These are phyloP conservation scores for Sphaerostilbella broomeana DNA, from an alignment of 2,329 filamentous ascomycete genomes.

Conservation along the genomic window DNA sequence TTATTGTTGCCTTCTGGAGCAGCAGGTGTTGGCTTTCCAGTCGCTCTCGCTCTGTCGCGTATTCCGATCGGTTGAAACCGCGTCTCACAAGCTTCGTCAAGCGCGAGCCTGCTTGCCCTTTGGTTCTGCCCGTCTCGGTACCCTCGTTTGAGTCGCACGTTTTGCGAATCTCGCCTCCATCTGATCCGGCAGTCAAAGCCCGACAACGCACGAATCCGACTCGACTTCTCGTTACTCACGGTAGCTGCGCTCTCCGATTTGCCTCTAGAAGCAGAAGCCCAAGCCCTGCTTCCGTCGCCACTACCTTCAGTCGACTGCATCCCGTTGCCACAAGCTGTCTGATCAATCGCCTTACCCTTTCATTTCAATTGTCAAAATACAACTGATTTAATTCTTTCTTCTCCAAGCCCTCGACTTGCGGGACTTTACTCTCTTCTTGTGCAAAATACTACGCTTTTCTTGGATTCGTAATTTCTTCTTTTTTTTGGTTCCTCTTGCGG, in stretches of 20 bases:
- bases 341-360: background rate
- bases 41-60: background rate
- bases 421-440: slow-evolving; percentile 13
- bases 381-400: slow-evolving; percentile 5
- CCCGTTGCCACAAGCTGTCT: background rate
- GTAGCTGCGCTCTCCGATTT: slow-evolving; percentile 1
- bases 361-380: slow-evolving; percentile 3
- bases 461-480: slow-evolving; percentile 12
- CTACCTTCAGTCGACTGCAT: slow-evolving; percentile 8
- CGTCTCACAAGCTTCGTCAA: too few species aligned
- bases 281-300: slow-evolving; percentile 4
- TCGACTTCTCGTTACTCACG: background rate
- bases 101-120: background rate
- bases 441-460: slow-evolving; percentile 15
- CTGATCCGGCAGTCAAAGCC: background rate
- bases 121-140: too few species aligned
- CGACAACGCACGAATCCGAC: background rate
- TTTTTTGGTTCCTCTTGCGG: slow-evolving; percentile 11
- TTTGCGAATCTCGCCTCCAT: slow-evolving; percentile 2
- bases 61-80: background rate
- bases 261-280: slow-evolving; percentile 4
- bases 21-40: slow-evolving; percentile 1
- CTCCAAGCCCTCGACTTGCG: slow-evolving; percentile 2
- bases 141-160: too few species aligned
- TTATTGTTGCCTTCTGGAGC: background rate